Evolutionary conservation across 2,329 filamentous ascomycete species (phyloP).

Genomic region (Cladophialophora psammophila): DNA sequence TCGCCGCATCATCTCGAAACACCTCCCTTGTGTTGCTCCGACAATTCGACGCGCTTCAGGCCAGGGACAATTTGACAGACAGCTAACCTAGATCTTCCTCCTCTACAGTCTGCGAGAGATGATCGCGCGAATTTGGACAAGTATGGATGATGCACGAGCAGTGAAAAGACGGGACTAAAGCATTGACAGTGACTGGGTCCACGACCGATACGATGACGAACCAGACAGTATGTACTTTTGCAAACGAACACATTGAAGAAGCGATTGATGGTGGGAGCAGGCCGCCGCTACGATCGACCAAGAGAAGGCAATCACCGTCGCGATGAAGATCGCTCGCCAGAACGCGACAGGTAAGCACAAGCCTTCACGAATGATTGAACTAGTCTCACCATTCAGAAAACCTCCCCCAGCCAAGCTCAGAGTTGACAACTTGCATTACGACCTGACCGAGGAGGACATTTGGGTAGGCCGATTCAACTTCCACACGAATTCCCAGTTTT

Average conservation of each 20-base stretch:
- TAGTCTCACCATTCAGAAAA: constrained; percentile 53
- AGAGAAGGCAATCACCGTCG: constrained; percentile 31
- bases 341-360: constrained; percentile 46
- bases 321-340: constrained; percentile 50
- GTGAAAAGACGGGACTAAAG: constrained; percentile 25
- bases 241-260: constrained; percentile 23
- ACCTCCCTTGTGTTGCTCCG: constrained; percentile 32
- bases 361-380: neutral
- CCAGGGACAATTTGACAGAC: constrained; percentile 48
- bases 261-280: constrained; percentile 43
- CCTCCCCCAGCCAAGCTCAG: constrained; percentile 72
- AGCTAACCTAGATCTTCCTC: constrained; percentile 54
- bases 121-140: constrained; percentile 56
- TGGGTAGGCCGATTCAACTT: constrained; percentile 62
- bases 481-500: constrained; percentile 5
- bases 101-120: constrained; percentile 54
- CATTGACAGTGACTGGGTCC: constrained; percentile 82
- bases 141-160: constrained; percentile 43
- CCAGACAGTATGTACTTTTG: constrained; percentile 53
- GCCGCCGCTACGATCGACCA: constrained; percentile 28
- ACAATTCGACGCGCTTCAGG: constrained; percentile 46
- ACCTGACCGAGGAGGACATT: constrained; percentile 83
- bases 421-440: constrained; percentile 91
- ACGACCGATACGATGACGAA: constrained; percentile 85
- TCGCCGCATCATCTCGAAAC: constrained; percentile 35